phyloP scores from a whole-genome alignment of 2,329 filamentous ascomycete genomes.

The Aspergillus tamarii region DNA sequence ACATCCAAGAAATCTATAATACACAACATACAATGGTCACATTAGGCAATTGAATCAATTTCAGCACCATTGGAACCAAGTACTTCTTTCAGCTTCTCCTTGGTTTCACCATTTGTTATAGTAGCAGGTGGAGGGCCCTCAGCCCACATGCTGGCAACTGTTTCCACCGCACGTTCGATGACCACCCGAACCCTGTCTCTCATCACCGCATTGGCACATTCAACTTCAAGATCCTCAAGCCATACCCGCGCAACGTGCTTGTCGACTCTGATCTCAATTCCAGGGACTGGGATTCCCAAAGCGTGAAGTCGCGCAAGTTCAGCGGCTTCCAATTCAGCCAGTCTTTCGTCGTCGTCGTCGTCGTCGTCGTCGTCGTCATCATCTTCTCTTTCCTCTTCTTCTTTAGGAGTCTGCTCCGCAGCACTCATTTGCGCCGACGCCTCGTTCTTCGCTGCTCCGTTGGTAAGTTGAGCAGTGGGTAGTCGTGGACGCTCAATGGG shows the following conservation, averaged over 20 bases:
- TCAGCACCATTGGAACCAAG: constrained; percentile 24
- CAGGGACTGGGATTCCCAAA: constrained; percentile 87
- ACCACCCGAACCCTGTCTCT: constrained; percentile 85
- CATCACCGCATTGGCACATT: constrained; percentile 77
- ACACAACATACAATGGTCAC: constrained; percentile 18
- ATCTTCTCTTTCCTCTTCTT: constrained; percentile 27
- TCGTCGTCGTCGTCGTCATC: constrained; percentile 41
- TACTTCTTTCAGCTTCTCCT: constrained; percentile 20
- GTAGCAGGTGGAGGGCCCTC: constrained; percentile 29
- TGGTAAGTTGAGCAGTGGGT: constrained; percentile 23
- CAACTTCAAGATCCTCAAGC: constrained; percentile 89
- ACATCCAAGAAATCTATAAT: constrained; percentile 14
- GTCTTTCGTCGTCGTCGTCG: constrained; percentile 50
- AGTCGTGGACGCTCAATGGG: constrained; percentile 71
- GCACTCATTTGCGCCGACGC: constrained; percentile 3
- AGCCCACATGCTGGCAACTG: constrained; percentile 71
- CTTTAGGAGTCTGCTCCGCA: constrained; percentile 26
- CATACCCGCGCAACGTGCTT: constrained; percentile 86
- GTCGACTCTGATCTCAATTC: constrained; percentile 83
- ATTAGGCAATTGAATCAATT: constrained; percentile 30
- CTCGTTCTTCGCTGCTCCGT: constrained; percentile 23
- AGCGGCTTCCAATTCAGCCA: constrained; percentile 60
- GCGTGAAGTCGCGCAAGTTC: constrained; percentile 80
- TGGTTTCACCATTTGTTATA: constrained; percentile 27
- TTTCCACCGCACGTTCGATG: constrained; percentile 86